Base-by-base conservation (phyloP, 2,329 filamentous ascomycete genomes). In the Corniculantispora saksenae region DNA sequence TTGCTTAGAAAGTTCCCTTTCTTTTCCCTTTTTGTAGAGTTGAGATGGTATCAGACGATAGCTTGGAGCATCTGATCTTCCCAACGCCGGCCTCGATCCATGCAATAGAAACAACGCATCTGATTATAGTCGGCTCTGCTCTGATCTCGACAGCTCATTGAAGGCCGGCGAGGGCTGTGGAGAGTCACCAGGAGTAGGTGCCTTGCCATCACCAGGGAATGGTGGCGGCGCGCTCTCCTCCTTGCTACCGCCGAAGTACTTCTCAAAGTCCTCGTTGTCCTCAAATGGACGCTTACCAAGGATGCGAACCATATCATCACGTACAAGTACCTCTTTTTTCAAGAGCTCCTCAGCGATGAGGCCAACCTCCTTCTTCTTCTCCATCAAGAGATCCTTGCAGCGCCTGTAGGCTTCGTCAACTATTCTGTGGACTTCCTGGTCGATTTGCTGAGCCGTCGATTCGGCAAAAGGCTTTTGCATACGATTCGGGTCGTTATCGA, bases 381-480 rank as follows among this genome's bases (percentile, higher is more conserved):
- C 90, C 2, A 85, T 86, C 60, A 99, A 83, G 29, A 99, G 86
- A 54, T 92, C 87, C 73, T 87, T 89, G 83, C 95, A 99, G 79
- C 95, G 90, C 78, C 91, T 87, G 83, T 99, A 97, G 1, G 95
- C 95, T 75, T 95, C 88, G 68, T 96, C 92, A 62, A 99, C 89
- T 71, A 99, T 97, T 62, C 92, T 87, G 70, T 92, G 89, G 67
- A 99, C 94, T 80, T 99, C 95, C 50, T 84, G 80, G 75, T 99
- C 95, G 76, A 99, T 99, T 70, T 90, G 90, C 76, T 93, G 91
- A 21, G 94, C 95, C 2, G 95, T 99, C 61, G 93, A 85, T 81
- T 99, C 95, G 25, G 93, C 94, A 80, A 98, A 99, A 0, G 95
- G 95, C 83, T 99, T 99, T 76, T 94, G 89, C 66, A 97, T 80